Base-by-base conservation (phyloP, 495 filamentous ascomycete species). In the Lindgomyces ingoldianus region DNA sequence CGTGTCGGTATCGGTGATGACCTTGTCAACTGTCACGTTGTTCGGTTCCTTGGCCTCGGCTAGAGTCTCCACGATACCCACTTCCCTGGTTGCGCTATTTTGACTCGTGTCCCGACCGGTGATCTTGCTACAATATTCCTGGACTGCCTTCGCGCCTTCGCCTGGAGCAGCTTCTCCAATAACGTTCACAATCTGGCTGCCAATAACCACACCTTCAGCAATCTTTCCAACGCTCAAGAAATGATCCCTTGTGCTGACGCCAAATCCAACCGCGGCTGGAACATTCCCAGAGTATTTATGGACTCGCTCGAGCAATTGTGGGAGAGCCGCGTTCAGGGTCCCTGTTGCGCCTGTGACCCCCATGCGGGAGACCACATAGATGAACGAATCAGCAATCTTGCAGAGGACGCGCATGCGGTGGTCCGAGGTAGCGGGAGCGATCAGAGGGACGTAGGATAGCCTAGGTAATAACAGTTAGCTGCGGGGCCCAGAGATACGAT, bases 291-390 rank as follows among this genome's bases (percentile, higher is more conserved):
- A 95, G 74, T 89, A 93, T 70, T 86, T 86, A 77, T 96, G 93
- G n/a, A 98, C 94, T 1, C 89, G 84, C 45, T 81, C 80, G 61
- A 98, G 80, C 25, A 98, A 83, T 47, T 89, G 87, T 16, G 91
- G 89, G 10, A 98, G 82, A 56, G 88, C 87, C 42, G 83, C 76
- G 74, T 89, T 96, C 62, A 98, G 80, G 26, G 83, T 86, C 27
- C 93, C 91, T 0, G 87, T 87, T 21, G 91, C 94, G 67, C 94
- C 94, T 1, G 94, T 98, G 33, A 97, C 92, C 64, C 94, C 94
- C 91, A 97, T 96, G 63, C 93, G 84, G 1, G 94, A 98, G 21
- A 98, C 95, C 59, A 99, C 94, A 74, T 99, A 99, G 77, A 99
- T 95, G 80, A 99, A 99, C 9, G 92, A 96, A 77, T 98, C 93